These are phyloP conservation scores for Trichoderma pleuroti DNA, from an alignment of 2,329 filamentous ascomycete species.

Conservation along the genomic window DNA sequence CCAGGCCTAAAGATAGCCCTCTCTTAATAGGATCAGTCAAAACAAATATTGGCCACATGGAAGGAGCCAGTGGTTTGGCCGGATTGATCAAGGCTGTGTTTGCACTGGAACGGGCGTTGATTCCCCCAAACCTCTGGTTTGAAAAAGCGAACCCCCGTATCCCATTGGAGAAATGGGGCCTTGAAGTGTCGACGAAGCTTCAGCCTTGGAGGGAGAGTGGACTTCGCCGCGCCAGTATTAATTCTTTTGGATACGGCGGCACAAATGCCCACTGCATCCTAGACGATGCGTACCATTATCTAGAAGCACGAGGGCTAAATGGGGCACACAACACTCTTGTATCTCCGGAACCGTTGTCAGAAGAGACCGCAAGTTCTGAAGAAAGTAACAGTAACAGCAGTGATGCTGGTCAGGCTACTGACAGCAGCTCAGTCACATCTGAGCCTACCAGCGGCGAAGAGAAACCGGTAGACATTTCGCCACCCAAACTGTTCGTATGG, in stretches of 20 bases:
- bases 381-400: too few relatives aligned
- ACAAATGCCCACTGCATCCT: slow-evolving; percentile 16
- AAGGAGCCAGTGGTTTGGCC: neutral
- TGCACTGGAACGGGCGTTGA: neutral
- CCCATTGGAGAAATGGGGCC: slow-evolving; percentile 15
- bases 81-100: neutral
- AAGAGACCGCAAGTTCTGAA: neutral
- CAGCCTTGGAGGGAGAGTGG: slow-evolving; percentile 17
- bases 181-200: slow-evolving; percentile 24
- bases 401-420: too few relatives aligned
- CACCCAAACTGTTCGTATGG: too few relatives aligned
- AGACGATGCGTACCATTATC: neutral
- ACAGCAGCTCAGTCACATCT: too few relatives aligned
- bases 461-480: too few relatives aligned
- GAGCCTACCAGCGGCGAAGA: too few relatives aligned
- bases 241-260: slow-evolving; percentile 35
- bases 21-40: neutral
- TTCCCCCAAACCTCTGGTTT: slow-evolving; percentile 3
- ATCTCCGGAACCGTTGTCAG: too few relatives aligned
- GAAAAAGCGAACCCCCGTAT: neutral
- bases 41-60: neutral
- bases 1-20: neutral
- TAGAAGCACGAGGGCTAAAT: neutral
- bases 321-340: neutral
- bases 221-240: slow-evolving; percentile 25